These are phyloP conservation scores for Trypanosoma vivax DNA, from an alignment of 208 protist species.

Conservation along the genomic window DNA sequence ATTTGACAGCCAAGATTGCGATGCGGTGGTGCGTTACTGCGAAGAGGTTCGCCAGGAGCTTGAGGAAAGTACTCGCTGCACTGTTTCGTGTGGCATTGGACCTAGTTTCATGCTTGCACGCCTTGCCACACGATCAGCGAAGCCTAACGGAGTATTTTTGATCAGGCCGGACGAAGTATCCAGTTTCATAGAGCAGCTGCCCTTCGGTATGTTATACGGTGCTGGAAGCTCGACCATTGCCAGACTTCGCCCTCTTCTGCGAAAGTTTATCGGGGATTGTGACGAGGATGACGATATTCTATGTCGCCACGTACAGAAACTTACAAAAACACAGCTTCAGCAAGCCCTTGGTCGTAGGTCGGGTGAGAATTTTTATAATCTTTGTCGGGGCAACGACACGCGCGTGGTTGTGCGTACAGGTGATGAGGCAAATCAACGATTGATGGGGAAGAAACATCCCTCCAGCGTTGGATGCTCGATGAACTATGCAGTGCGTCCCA, in stretches of 20 bases:
- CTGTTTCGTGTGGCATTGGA: constrained; percentile 78
- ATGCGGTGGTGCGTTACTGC: constrained; percentile 38
- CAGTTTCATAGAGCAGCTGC: constrained; percentile 31
- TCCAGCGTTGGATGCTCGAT: constrained; percentile 72
- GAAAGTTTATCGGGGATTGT: constrained; percentile 3
- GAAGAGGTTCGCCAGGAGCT: constrained; percentile 50
- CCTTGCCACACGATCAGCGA: constrained; percentile 58
- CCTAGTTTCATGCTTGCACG: constrained; percentile 83
- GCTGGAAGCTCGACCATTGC: constrained; percentile 47
- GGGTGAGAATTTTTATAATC: constrained; percentile 66
- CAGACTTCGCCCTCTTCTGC: constrained; percentile 45
- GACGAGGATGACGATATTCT: constrained; percentile 29
- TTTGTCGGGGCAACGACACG: constrained; percentile 57
- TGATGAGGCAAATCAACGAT: constrained; percentile 55
- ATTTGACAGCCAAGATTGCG: constrained; percentile 56
- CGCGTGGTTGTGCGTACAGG: constrained; percentile 72
- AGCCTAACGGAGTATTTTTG: constrained; percentile 62
- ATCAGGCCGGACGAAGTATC: constrained; percentile 39
- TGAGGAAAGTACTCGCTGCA: constrained; percentile 46
- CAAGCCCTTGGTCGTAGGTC: constrained; percentile 45
- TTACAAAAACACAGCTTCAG: constrained; percentile 51
- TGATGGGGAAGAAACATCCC: constrained; percentile 47
- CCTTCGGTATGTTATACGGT: constrained; percentile 66
- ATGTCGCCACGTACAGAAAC: constrained; percentile 56
- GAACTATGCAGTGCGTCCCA: constrained; percentile 84